A percentile compares a stretch with the other conserved stretches of the same genome.
Conservation (phyloP, 139 green algal species). For the Deuterostichococcus epilithicus region DNA sequence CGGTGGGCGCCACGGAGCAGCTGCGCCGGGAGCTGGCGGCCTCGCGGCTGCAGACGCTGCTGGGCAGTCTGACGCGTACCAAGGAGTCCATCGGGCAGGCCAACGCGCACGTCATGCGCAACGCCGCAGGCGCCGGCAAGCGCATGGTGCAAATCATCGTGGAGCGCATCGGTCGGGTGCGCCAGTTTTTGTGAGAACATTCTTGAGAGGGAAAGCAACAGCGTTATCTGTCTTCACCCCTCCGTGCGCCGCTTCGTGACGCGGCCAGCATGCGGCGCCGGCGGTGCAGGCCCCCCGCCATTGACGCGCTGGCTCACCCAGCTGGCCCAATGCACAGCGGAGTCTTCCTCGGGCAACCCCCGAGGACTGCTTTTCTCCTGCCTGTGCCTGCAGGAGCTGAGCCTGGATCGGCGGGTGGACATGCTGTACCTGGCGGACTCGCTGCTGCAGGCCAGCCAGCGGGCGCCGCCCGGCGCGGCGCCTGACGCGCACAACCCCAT, state of each 20-base stretch:
- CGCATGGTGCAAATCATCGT: conserved; percentile 7
- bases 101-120: conserved; percentile 4
- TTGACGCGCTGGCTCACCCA: too few relatives aligned
- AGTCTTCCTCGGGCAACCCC: too few relatives aligned
- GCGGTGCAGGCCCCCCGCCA: too few relatives aligned
- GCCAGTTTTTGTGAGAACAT: too few relatives aligned
- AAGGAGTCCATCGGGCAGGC: conserved; percentile 15
- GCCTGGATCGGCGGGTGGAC: conserved; percentile 11
- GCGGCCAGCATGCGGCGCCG: too few relatives aligned
- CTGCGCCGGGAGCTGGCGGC: background rate
- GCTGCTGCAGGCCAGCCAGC: conserved; percentile 12
- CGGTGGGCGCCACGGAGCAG: background rate
- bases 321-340: too few relatives aligned
- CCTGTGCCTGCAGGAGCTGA: background rate
- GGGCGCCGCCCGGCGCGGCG: background rate
- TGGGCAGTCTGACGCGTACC: background rate
- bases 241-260: too few relatives aligned
- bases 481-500: background rate
- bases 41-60: conserved; percentile 1
- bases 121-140: conserved; percentile 1
- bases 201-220: too few relatives aligned
- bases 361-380: background rate
- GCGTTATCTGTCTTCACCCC: too few relatives aligned
- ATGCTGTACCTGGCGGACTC: conserved; percentile 24
- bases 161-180: background rate